Percentiles rank a stretch among this genome's conserved stretches.
Conservation (phyloP, 371 early-diverging fungal genomes). For the Mucor irregularis region DNA sequence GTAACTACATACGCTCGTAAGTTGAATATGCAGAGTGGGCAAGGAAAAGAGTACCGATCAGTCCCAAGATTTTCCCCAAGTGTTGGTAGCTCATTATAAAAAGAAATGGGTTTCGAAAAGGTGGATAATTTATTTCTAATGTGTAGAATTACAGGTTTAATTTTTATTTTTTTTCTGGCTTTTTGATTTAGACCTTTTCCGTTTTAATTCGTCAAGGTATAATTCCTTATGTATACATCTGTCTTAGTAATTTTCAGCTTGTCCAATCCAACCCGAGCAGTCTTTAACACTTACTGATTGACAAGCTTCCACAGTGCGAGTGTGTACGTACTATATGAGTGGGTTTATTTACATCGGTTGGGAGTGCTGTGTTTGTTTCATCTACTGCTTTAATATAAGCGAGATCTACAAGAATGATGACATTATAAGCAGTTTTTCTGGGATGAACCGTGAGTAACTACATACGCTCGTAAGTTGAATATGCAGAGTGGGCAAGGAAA, state of each 20-base stretch:
- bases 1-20: conserved; percentile 65
- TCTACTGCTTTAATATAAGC: conserved; percentile 69
- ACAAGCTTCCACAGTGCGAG: too few relatives aligned
- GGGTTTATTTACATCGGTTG: conserved; percentile 55
- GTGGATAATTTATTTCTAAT: too few relatives aligned
- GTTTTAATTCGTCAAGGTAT: too few relatives aligned
- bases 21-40: conserved; percentile 70
- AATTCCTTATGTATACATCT: too few relatives aligned
- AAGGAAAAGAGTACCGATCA: conserved; percentile 56
- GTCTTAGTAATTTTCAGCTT: too few relatives aligned
- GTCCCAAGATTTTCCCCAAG: conserved; percentile 50
- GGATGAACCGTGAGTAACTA: neutral
- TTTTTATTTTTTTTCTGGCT: too few relatives aligned
- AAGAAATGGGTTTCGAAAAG: neutral
- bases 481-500: conserved; percentile 63
- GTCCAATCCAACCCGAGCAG: too few relatives aligned
- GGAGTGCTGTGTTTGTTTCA: conserved; percentile 49
- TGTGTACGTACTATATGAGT: neutral
- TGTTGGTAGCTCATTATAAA: conserved; percentile 26
- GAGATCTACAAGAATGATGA: conserved; percentile 48
- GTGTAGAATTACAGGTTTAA: too few relatives aligned
- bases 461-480: conserved; percentile 73
- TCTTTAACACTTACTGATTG: too few relatives aligned
- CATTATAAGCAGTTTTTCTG: neutral
- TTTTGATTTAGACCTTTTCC: too few relatives aligned